A percentile compares a stretch with the other conserved stretches of the same genome.
These are phyloP conservation scores for Polygonum aviculare DNA, from an alignment of 148 eudicot species.

Conservation along the genomic window DNA sequence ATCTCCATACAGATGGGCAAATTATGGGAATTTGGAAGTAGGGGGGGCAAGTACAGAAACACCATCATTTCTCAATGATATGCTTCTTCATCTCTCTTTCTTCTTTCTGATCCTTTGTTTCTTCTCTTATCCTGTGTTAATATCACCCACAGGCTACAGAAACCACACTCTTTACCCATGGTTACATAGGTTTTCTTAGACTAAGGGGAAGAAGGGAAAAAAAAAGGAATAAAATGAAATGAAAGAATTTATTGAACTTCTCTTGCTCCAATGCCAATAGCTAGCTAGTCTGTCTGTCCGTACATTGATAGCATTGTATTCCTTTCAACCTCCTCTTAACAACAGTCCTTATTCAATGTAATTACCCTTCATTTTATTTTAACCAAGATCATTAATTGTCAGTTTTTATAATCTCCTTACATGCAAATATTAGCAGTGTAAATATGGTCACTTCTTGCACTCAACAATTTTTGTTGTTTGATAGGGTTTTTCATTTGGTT, in stretches of 20 bases:
- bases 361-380: neutral
- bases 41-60: constrained; percentile 59
- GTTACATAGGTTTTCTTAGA: neutral
- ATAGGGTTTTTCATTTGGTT: neutral
- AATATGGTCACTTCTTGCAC: neutral
- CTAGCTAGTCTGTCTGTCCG: constrained; percentile 17
- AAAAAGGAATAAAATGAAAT: neutral
- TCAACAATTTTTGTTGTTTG: constrained; percentile 1
- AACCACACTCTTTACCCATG: constrained; percentile 6
- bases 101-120: constrained; percentile 3
- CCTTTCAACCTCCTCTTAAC: constrained; percentile 4
- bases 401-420: neutral
- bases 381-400: neutral
- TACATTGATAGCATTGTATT: constrained; percentile 21
- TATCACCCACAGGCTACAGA: neutral
- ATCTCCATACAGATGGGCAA: constrained; percentile 8
- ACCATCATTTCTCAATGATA: constrained; percentile 94
- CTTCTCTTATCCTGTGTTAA: constrained; percentile 10
- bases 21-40: constrained; percentile 7
- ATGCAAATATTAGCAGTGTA: neutral
- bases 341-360: neutral
- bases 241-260: neutral
- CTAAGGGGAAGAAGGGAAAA: neutral
- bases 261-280: constrained; percentile 8
- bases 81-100: constrained; percentile 8